phyloP scores from a whole-genome alignment of 202 grass and related monocot species.

The Carex arenaria region DNA sequence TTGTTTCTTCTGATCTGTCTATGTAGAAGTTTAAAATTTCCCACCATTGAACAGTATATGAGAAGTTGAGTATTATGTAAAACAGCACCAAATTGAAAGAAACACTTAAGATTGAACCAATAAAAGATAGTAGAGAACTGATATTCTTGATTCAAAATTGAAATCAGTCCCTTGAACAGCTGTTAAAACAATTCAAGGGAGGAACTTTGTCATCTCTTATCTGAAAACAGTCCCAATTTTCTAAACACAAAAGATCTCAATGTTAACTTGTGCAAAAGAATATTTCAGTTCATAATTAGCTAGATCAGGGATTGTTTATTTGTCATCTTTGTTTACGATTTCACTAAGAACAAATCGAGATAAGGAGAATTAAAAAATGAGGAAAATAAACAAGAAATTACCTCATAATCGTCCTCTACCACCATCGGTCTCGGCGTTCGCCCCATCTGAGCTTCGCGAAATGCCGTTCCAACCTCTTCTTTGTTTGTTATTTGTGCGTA shows the following conservation, averaged over 20 bases:
- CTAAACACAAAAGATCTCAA: neutral
- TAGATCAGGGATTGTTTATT: neutral
- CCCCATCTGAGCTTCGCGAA: constrained; percentile 23
- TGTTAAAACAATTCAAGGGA: neutral
- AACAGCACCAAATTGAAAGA: neutral
- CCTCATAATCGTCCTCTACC: constrained; percentile 71
- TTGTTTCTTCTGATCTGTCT: constrained; percentile 89
- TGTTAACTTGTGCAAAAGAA: neutral
- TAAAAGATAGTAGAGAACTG: neutral
- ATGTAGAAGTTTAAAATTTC: constrained; percentile 19
- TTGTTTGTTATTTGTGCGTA: neutral
- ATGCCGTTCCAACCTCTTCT: neutral
- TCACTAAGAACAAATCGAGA: neutral
- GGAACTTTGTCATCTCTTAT: neutral
- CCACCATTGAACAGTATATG: constrained; percentile 17
- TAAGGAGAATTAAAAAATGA: neutral
- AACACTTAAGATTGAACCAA: neutral
- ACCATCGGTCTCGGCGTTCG: constrained; percentile 22
- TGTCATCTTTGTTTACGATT: neutral
- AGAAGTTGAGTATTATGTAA: neutral
- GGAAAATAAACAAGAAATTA: constrained; percentile 13
- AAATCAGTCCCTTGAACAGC: neutral
- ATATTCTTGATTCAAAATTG: neutral
- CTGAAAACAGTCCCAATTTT: neutral
- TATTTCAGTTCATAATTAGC: neutral